A percentile compares a stretch with the other conserved stretches of the same genome.
Conservation (phyloP, 768 basidiomycete genomes). For the Russula vinacea region DNA sequence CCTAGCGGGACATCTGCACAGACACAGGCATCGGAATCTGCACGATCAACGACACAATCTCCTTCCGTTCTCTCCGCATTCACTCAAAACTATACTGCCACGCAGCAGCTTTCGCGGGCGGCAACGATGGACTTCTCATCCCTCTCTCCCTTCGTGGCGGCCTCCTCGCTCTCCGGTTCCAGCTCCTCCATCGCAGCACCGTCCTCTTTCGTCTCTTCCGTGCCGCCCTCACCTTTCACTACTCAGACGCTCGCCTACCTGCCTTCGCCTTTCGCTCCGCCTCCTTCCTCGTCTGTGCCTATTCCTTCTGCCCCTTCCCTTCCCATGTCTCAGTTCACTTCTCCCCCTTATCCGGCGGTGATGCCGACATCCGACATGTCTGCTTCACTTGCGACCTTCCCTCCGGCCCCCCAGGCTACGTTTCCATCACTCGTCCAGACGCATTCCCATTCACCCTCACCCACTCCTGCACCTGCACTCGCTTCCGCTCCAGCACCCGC, state of each 20-base stretch:
- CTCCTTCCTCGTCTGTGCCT: conserved; percentile 1
- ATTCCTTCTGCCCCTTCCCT: background rate
- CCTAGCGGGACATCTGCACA: background rate
- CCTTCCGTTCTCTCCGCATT: conserved; percentile 24
- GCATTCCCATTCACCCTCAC: background rate
- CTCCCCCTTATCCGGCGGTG: background rate
- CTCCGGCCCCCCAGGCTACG: background rate
- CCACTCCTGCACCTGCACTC: background rate
- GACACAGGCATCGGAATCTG: background rate
- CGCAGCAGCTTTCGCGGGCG: conserved; percentile 14
- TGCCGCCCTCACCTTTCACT: conserved; percentile 9
- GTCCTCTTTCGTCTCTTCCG: conserved; percentile 20
- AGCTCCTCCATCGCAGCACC: conserved; percentile 14
- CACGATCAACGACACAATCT: background rate
- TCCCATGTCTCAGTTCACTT: conserved; percentile 13
- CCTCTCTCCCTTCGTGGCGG: conserved; percentile 22
- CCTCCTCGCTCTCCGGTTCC: conserved; percentile 9
- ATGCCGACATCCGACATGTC: background rate
- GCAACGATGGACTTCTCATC: conserved; percentile 21
- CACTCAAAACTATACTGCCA: conserved; percentile 3
- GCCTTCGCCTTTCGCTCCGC: conserved; percentile 23
- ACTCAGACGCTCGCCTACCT: conserved; percentile 17
- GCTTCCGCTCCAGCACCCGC: background rate
- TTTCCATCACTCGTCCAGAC: conserved; percentile 8
- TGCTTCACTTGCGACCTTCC: conserved; percentile 12